These are phyloP conservation scores for Ceratopteris richardii DNA, from an alignment of 75 land plant genomes.

Conservation along the genomic window DNA sequence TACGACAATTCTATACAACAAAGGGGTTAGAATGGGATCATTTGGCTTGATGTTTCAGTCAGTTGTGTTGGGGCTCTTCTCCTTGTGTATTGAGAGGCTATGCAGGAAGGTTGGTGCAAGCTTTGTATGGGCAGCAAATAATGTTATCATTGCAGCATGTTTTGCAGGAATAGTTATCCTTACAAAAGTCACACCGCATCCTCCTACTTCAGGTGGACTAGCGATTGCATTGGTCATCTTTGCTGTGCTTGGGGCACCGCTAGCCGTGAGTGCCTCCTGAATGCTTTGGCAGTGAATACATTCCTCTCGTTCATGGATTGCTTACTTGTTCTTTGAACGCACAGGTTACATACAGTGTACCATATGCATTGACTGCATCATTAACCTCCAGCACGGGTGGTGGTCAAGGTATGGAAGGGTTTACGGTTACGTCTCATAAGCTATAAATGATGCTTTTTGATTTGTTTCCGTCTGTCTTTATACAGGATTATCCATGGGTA, in stretches of 20 bases:
- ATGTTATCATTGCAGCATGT: conserved; percentile 53
- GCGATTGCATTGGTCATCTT: conserved; percentile 46
- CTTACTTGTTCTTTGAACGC: neutral
- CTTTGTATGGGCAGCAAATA: conserved; percentile 74
- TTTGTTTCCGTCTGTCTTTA: neutral
- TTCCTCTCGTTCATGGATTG: neutral
- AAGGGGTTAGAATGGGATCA: conserved; percentile 86
- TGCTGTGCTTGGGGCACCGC: conserved; percentile 76
- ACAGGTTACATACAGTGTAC: conserved; percentile 90
- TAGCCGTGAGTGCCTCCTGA: conserved; percentile 80
- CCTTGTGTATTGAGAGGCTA: conserved; percentile 63
- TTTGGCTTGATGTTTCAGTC: conserved; percentile 86
- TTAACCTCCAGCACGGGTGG: conserved; percentile 60
- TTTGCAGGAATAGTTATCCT: conserved; percentile 48
- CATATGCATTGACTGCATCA: conserved; percentile 76
- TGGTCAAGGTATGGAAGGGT: conserved; percentile 63
- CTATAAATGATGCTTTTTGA: too few species aligned
- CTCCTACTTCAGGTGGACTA: conserved; percentile 40
- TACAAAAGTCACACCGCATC: conserved; percentile 26
- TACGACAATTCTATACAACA: conserved; percentile 33
- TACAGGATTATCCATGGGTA: conserved; percentile 92
- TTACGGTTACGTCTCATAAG: neutral
- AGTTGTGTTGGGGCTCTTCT: conserved; percentile 69
- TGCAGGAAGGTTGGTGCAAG: conserved; percentile 75
- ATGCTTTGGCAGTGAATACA: neutral